phyloP scores from a whole-genome alignment of 306 rosid genomes.

The Rosa multiflora region DNA sequence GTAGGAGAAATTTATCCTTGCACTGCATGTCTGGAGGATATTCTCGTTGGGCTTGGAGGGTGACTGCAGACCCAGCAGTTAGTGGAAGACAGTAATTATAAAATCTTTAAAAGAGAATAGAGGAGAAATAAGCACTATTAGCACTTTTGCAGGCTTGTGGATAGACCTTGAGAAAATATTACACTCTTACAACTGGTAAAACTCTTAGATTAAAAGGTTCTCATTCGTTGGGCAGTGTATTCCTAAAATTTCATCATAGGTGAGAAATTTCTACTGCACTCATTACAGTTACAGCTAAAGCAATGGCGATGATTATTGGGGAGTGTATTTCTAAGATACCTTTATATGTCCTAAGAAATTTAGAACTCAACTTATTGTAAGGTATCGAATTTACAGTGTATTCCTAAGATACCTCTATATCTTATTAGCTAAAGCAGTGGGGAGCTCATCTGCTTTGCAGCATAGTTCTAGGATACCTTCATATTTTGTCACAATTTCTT shows the following conservation, averaged over 20 bases:
- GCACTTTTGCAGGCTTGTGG: not conserved
- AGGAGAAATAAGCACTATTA: conserved; percentile 22
- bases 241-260: not conserved
- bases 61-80: conserved; percentile 58
- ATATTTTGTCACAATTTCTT: not conserved
- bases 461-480: not conserved
- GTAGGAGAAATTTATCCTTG: conserved; percentile 94
- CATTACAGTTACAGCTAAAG: conserved; percentile 2
- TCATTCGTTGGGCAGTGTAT: not conserved
- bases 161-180: conserved; percentile 5
- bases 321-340: not conserved
- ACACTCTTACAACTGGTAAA: conserved; percentile 7
- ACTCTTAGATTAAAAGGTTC: not conserved
- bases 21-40: conserved; percentile 82
- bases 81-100: conserved; percentile 12
- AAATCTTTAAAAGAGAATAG: not conserved
- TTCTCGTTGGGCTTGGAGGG: conserved; percentile 92
- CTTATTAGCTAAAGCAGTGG: not conserved
- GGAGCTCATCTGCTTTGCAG: conserved; percentile 2
- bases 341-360: not conserved
- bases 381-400: too few relatives aligned
- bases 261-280: not conserved
- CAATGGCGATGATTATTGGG: not conserved
- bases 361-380: too few relatives aligned
- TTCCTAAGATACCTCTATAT: not conserved